Base-by-base conservation (phyloP, 306 rosid genomes). In the Fagus crenata region DNA sequence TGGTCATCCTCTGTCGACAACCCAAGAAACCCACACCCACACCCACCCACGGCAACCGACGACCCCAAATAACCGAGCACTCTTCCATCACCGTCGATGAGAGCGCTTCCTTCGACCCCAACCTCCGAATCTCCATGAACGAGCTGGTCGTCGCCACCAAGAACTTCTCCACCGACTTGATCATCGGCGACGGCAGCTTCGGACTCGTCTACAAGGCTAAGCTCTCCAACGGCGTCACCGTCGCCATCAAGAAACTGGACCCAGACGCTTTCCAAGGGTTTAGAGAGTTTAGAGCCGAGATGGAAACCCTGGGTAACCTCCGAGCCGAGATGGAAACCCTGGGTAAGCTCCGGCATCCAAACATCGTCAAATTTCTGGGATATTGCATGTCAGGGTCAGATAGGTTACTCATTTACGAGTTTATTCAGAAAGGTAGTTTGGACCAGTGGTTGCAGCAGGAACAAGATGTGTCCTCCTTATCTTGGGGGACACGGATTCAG, bases 141-240 rank as follows among this genome's bases (percentile, higher is more conserved):
- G 96, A 95, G 49, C 89, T 92, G 83, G 37, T 81, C 9, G 55
- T 36, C 55, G 97, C 97, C 65, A 95, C 98, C 67, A 80, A 84
- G 22, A 85, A 90, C 75, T 95, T 95, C 91, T 84, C 92, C 59
- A 32, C 87, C 1, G 81, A 85, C 39, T 87, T 88, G 12, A 82
- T 95, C 83, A 88, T 95, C 67, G 97, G 99, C 72, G 99, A 92
- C 80, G 97, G 99, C 12, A 84, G 97, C 85, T 95, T 95, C 86
- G 97, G 97, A 67, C 83, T 90, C 51, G 99, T 95, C 67, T 95
- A 92, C 87, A 87, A 83, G 78, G 99, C 97, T 5, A 81, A 83
- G 11, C 96, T 95, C 84, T 68, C 92, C 76, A 78, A 67, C 84
- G 96, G 93, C 82, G 78, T 3, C n/a, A 9, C 64, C 11, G 99